These are phyloP conservation scores for Ilyonectria destructans DNA, from an alignment of 2,329 filamentous ascomycete genomes.

Conservation along the genomic window DNA sequence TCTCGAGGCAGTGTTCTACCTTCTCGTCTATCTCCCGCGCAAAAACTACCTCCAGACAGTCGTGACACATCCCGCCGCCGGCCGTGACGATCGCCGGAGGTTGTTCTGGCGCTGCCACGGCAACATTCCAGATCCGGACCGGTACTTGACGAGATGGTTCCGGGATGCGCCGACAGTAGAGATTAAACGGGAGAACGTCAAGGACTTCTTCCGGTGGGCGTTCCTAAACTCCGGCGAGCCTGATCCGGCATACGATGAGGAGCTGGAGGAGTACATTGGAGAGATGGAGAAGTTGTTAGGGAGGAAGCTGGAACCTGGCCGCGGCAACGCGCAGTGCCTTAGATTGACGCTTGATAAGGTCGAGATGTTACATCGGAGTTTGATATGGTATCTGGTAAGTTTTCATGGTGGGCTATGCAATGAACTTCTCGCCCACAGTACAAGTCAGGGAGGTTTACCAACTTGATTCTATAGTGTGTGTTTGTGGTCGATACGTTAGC, in stretches of 20 bases:
- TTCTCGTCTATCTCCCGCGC: constrained; percentile 68
- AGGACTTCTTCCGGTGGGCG: constrained; percentile 75
- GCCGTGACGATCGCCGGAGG: constrained; percentile 49
- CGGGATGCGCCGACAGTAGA: constrained; percentile 66
- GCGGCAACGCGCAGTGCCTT: constrained; percentile 67
- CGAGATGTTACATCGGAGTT: constrained; percentile 68
- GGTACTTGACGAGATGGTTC: constrained; percentile 68
- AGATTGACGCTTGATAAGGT: constrained; percentile 73
- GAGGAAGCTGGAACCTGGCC: constrained; percentile 65
- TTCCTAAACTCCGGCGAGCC: constrained; percentile 66
- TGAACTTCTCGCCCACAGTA: neutral
- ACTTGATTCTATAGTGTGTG: constrained; percentile 55
- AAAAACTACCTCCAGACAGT: constrained; percentile 66
- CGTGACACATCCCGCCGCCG: constrained; percentile 65
- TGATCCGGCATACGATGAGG: constrained; percentile 63
- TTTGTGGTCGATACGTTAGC: constrained; percentile 63
- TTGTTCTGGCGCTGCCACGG: too few relatives aligned
- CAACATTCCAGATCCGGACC: too few relatives aligned
- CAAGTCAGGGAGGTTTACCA: constrained; percentile 24
- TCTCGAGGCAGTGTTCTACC: constrained; percentile 70
- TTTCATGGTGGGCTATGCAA: neutral
- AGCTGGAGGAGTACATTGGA: constrained; percentile 70
- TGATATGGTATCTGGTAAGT: constrained; percentile 72
- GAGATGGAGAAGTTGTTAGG: constrained; percentile 68
- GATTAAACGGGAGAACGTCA: constrained; percentile 73